Evolutionary conservation across 208 protist genomes (phyloP).

Genomic region (Angomonas deanei): DNA sequence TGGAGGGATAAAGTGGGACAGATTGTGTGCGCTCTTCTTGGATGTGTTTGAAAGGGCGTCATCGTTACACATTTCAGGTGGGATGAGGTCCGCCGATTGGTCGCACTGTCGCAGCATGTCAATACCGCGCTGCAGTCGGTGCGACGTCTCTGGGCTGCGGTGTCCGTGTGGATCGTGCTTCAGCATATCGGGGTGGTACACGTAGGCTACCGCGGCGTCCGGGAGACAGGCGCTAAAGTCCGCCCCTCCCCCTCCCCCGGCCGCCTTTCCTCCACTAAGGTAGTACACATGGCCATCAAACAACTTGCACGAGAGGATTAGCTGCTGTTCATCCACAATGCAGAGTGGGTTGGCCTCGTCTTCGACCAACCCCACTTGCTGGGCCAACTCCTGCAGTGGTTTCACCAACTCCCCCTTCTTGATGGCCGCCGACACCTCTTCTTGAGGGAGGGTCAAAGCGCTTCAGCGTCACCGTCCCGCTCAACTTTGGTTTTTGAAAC

Average conservation of each 20-base stretch:
- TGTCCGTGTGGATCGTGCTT: conserved; percentile 42
- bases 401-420: conserved; percentile 50
- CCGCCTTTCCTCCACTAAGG: conserved; percentile 31
- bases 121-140: conserved; percentile 55
- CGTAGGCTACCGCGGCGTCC: conserved; percentile 55
- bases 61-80: conserved; percentile 15
- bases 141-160: conserved; percentile 60
- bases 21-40: conserved; percentile 4
- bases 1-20: conserved; percentile 33
- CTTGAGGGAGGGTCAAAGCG: conserved; percentile 34
- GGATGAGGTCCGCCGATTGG: conserved; percentile 50
- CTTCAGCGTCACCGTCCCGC: conserved; percentile 45
- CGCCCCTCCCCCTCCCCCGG: neutral
- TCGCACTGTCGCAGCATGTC: conserved; percentile 34
- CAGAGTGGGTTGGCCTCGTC: conserved; percentile 1
- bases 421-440: conserved; percentile 45
- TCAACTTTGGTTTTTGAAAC: conserved; percentile 27
- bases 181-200: conserved; percentile 62
- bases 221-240: conserved; percentile 7
- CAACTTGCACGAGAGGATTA: conserved; percentile 50
- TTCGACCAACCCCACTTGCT: conserved; percentile 30
- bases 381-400: conserved; percentile 27
- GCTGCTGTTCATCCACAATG: conserved; percentile 52
- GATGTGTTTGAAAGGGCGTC: neutral
- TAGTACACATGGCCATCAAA: conserved; percentile 44